Conservation (phyloP, 2,329 filamentous ascomycete species). For the Aspergillus sp. region DNA sequence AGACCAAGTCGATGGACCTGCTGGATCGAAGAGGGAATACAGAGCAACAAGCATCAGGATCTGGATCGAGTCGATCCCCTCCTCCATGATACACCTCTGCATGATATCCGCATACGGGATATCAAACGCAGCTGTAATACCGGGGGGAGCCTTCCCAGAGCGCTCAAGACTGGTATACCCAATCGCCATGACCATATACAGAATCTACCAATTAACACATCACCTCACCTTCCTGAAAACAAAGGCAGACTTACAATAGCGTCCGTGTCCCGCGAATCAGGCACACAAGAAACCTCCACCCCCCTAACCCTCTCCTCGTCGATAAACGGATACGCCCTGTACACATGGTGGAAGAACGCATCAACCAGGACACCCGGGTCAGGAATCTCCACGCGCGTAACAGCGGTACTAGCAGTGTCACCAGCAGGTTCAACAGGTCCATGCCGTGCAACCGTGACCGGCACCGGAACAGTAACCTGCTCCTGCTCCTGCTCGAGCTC, state of each 20-base stretch:
- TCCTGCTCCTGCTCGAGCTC: not conserved
- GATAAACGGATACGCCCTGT: not conserved
- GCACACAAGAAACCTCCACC: not conserved
- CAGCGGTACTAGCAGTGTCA: too few relatives aligned
- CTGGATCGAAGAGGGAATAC: not conserved
- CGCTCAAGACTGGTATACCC: constrained; percentile 1
- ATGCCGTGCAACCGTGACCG: too few relatives aligned
- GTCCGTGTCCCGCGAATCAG: not conserved
- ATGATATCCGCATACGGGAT: not conserved
- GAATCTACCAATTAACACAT: not conserved
- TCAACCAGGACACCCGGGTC: not conserved
- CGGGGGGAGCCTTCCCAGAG: not conserved
- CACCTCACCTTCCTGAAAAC: not conserved
- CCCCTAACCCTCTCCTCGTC: not conserved
- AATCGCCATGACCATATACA: constrained; percentile 4
- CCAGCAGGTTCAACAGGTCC: too few relatives aligned
- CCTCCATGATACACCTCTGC: not conserved
- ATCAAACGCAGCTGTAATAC: not conserved
- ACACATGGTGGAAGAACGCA: not conserved
- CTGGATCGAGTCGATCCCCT: not conserved
- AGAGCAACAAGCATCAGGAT: not conserved
- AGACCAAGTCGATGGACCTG: not conserved
- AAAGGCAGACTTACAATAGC: not conserved
- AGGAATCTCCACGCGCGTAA: too few relatives aligned
- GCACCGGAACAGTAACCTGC: too few relatives aligned